Evolutionary conservation across 192 early-diverging fungal genomes (phyloP).

Genomic region (Entophlyctis luteolus): DNA sequence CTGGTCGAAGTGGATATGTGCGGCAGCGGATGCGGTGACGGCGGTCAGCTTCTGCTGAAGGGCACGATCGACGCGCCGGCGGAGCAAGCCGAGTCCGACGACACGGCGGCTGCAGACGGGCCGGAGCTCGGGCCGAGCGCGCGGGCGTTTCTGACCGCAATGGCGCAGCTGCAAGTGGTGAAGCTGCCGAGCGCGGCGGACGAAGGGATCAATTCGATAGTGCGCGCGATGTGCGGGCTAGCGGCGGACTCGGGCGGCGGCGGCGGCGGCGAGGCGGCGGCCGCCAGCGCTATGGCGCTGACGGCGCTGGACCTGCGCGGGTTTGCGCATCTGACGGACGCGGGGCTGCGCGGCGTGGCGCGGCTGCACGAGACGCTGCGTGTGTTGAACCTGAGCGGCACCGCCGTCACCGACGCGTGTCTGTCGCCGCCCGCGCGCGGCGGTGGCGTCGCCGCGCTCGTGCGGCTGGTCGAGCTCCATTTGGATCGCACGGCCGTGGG

Average conservation of each 20-base stretch:
- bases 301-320: constrained; percentile 42
- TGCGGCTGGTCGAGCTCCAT: constrained; percentile 30
- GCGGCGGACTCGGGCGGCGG: neutral
- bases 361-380: constrained; percentile 25
- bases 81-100: neutral
- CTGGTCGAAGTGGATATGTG: constrained; percentile 16
- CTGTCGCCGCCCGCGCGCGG: constrained; percentile 29
- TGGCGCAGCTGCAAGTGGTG: constrained; percentile 32
- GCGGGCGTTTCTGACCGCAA: constrained; percentile 21
- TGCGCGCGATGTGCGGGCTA: constrained; percentile 24
- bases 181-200: constrained; percentile 48
- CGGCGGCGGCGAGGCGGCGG: constrained; percentile 23
- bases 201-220: constrained; percentile 41
- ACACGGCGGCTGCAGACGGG: neutral
- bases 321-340: constrained; percentile 43
- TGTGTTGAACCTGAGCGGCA: constrained; percentile 42
- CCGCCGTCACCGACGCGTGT: constrained; percentile 50
- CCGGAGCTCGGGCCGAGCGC: neutral
- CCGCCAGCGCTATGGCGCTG: constrained; percentile 29
- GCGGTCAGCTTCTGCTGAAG: neutral
- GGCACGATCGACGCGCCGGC: neutral
- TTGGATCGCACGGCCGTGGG: constrained; percentile 43
- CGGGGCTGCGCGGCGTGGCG: constrained; percentile 35
- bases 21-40: neutral
- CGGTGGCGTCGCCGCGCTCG: constrained; percentile 28